Evolutionary conservation across 352 stramenopile genomes (phyloP).

Genomic region (Phytophthora boehmeriae): DNA sequence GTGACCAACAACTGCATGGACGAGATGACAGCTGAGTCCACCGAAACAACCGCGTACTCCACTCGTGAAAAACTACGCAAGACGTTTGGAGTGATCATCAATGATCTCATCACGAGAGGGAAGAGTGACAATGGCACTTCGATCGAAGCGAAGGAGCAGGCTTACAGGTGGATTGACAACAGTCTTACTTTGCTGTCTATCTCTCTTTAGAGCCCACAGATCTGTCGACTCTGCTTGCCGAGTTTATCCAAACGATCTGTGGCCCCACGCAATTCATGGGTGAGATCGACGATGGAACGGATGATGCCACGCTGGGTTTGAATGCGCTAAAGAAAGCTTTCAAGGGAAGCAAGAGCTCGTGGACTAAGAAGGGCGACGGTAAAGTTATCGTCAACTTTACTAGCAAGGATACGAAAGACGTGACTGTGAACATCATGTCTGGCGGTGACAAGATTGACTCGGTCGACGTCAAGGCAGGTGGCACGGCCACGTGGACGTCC

Average conservation of each 20-base stretch:
- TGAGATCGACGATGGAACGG: constrained; percentile 39
- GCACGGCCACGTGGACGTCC: neutral
- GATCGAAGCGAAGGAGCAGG: constrained; percentile 34
- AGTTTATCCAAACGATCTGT: constrained; percentile 52
- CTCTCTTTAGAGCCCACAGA: constrained; percentile 25
- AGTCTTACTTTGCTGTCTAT: constrained; percentile 42
- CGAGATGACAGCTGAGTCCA: constrained; percentile 15
- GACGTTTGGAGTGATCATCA: constrained; percentile 44
- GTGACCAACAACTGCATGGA: constrained; percentile 45
- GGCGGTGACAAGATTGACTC: constrained; percentile 44
- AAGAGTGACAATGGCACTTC: constrained; percentile 30
- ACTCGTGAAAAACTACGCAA: constrained; percentile 44
- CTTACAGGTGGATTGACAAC: constrained; percentile 38
- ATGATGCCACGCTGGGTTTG: constrained; percentile 30
- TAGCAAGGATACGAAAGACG: constrained; percentile 38
- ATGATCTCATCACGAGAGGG: constrained; percentile 39
- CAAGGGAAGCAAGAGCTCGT: constrained; percentile 27
- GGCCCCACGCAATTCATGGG: constrained; percentile 42
- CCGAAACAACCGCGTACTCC: constrained; percentile 11
- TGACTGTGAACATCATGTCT: constrained; percentile 55
- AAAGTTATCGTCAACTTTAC: constrained; percentile 30
- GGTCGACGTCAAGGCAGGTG: constrained; percentile 11
- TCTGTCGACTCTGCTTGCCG: constrained; percentile 33
- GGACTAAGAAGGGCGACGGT: constrained; percentile 32
- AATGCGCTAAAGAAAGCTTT: constrained; percentile 36